Evolutionary conservation across 2,329 filamentous ascomycete species (phyloP), one percentile per base, ranked within the genome.

Genomic region (Penicillium occitanis): DNA sequence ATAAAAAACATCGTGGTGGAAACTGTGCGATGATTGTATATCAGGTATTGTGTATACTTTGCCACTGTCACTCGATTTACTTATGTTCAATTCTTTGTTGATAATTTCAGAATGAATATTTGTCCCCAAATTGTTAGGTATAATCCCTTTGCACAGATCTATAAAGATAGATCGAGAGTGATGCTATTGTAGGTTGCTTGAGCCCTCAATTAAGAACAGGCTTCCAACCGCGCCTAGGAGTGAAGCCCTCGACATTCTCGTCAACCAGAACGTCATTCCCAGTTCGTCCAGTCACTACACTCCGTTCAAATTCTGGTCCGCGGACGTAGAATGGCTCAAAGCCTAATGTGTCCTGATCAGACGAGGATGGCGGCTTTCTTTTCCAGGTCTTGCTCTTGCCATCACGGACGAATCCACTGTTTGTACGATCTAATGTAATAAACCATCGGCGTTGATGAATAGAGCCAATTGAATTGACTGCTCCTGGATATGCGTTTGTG

Each of bases 361-460:
- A 8, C 13, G 25, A 35, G 2, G 53, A 25, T 55, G 14, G 62
- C 63, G 30, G 42, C 63, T 57, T 72, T 8, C 73, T 73, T 7
- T 68, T 68, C 78, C 78, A 79, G 3, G 55, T 61, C 46, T 73
- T 72, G 50, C 70, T 68, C 25, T 63, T 46, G 61, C 64, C 68
- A 44, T 50, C 64, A 33, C 46, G 63, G 33, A 68, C 74, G 64
- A 91, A 90, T 4, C 88, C 88, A 60, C 84, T 87, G 4, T 81
- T 84, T 30, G 72, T 73, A 13, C 86, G 81, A 71, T 91, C 89
- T 1, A 91, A 78, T 11, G 85, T 85, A 19, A 91, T 71, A 67
- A 86, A 90, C 90, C 88, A 91, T 50, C 82, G 81, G 5, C 89
- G 83, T 73, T 91, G 88, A 70, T 91, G 85, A 3, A 91, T 79